Evolutionary conservation across 495 filamentous ascomycete species (phyloP).

Genomic region (Gamarada debralockiae): DNA sequence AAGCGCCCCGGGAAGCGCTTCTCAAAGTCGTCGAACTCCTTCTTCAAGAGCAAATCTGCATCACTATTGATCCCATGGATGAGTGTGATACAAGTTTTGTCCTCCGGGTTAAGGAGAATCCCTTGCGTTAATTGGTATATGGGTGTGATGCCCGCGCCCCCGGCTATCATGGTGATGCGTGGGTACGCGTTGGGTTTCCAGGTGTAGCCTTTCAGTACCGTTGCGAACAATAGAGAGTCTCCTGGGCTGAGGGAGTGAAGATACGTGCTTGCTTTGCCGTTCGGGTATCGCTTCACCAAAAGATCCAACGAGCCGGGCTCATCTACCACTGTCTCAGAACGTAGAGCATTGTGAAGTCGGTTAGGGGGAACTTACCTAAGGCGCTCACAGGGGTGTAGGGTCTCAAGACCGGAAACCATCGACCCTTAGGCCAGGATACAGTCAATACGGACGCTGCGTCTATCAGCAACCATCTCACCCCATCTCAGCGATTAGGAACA

Average conservation of each 20-base stretch:
- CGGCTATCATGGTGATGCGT: slow-evolving; percentile 56
- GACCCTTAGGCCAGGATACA: slow-evolving; percentile 45
- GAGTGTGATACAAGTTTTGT: slow-evolving; percentile 58
- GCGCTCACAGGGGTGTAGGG: slow-evolving; percentile 59
- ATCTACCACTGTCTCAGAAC: slow-evolving; percentile 30
- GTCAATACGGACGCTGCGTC: slow-evolving; percentile 49
- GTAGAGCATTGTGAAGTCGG: not conserved
- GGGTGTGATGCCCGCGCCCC: slow-evolving; percentile 62
- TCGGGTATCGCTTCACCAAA: slow-evolving; percentile 61
- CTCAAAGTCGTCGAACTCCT: slow-evolving; percentile 44
- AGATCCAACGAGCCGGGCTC: slow-evolving; percentile 52
- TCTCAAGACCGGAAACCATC: slow-evolving; percentile 49
- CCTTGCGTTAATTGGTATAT: slow-evolving; percentile 58
- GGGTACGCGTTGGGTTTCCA: slow-evolving; percentile 54
- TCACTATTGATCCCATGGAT: slow-evolving; percentile 62
- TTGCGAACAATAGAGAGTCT: slow-evolving; percentile 49
- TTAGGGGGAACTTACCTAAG: slow-evolving; percentile 33
- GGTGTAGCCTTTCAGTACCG: slow-evolving; percentile 43
- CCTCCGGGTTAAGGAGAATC: slow-evolving; percentile 57
- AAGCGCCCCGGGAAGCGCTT: slow-evolving; percentile 48
- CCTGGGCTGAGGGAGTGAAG: slow-evolving; percentile 60
- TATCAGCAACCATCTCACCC: not conserved
- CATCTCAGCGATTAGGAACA: slow-evolving; percentile 12
- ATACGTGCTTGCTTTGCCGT: slow-evolving; percentile 56
- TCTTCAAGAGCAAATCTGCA: slow-evolving; percentile 35